Evolutionary conservation across 495 filamentous ascomycete species (phyloP).

Genomic region (Penicillium arizonense): DNA sequence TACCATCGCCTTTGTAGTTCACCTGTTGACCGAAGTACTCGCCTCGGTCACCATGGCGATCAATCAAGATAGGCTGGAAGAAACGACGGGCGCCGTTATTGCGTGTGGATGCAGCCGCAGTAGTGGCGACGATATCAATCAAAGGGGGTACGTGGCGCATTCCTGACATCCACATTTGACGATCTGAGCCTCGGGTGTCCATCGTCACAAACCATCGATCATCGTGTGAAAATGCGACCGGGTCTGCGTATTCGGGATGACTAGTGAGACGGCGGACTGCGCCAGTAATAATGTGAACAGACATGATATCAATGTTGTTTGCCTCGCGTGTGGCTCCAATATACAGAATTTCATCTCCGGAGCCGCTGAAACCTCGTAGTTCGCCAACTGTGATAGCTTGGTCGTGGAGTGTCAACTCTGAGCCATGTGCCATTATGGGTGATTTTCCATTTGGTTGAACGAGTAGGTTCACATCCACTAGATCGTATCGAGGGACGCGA

Average conservation of each 20-base stretch:
- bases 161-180: constrained; percentile 23
- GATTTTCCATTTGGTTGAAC: constrained; percentile 1
- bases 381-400: constrained; percentile 21
- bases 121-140: constrained; percentile 12
- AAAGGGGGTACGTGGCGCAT: constrained; percentile 22
- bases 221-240: constrained; percentile 20
- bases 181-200: constrained; percentile 18
- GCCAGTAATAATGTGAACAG: constrained; percentile 19
- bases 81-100: constrained; percentile 24
- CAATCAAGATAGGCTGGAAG: constrained; percentile 21
- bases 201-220: constrained; percentile 20
- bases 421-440: constrained; percentile 1
- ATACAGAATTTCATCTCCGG: constrained; percentile 20
- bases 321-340: constrained; percentile 19
- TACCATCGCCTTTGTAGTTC: constrained; percentile 16
- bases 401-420: constrained; percentile 10
- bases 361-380: constrained; percentile 21
- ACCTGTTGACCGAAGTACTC: constrained; percentile 23
- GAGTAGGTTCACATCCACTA: constrained; percentile 20
- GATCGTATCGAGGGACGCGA: constrained; percentile 18
- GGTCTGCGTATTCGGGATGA: constrained; percentile 25
- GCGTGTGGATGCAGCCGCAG: constrained; percentile 15
- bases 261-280: constrained; percentile 21
- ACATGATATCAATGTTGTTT: constrained; percentile 25
- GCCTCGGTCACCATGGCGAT: constrained; percentile 14